phyloP scores from a whole-genome alignment of 2,329 filamentous ascomycete species.

The Onygenales sp. region DNA sequence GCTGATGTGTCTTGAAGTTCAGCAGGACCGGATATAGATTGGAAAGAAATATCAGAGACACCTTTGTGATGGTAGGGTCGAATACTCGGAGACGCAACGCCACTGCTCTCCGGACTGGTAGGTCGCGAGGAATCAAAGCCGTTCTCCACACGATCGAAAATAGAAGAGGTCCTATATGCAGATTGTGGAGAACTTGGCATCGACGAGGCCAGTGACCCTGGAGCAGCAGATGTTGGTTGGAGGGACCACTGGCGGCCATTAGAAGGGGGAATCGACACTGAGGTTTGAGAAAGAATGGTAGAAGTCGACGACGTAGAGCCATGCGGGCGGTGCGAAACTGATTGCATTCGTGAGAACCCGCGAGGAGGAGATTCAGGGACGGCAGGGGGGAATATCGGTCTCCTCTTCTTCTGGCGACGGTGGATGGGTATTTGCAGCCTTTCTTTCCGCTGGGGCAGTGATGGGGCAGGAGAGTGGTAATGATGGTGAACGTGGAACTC shows the following conservation, averaged over 20 bases:
- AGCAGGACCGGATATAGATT: conserved; percentile 16
- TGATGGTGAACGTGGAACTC: conserved; percentile 92
- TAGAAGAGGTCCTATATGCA: conserved; percentile 57
- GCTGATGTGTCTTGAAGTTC: background rate
- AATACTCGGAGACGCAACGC: conserved; percentile 54
- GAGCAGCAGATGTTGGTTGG: conserved; percentile 54
- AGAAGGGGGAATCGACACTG: conserved; percentile 47
- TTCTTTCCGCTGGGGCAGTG: conserved; percentile 40
- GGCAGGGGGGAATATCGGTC: conserved; percentile 47
- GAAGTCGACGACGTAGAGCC: conserved; percentile 40
- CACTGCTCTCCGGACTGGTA: conserved; percentile 70
- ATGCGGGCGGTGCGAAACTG: conserved; percentile 26
- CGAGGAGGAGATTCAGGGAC: conserved; percentile 25
- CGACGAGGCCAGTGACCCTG: conserved; percentile 55
- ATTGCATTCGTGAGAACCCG: conserved; percentile 8
- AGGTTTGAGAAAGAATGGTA: conserved; percentile 54
- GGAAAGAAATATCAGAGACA: conserved; percentile 46
- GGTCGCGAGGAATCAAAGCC: conserved; percentile 61
- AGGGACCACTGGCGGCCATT: conserved; percentile 53
- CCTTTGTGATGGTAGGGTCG: conserved; percentile 51
- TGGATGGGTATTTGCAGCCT: conserved; percentile 36
- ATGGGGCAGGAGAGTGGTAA: conserved; percentile 63
- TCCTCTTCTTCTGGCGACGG: conserved; percentile 62
- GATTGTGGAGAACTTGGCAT: conserved; percentile 74
- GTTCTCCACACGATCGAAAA: conserved; percentile 66